These are phyloP conservation scores for Phytopythium mirpurense DNA, from an alignment of 352 stramenopile genomes.

Conservation along the genomic window DNA sequence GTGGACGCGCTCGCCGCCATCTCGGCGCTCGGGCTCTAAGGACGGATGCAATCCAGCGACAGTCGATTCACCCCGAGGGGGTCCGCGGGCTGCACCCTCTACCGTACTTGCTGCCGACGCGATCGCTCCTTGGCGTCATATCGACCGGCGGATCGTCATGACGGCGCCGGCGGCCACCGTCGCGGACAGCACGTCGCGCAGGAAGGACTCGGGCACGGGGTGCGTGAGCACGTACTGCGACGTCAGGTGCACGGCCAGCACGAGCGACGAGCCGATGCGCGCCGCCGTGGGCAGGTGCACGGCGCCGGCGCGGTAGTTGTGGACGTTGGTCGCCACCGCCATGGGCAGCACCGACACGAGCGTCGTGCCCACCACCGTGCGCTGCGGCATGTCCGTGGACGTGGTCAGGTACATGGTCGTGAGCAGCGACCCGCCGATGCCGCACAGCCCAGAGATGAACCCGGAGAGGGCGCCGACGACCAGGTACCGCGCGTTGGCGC, in stretches of 20 bases:
- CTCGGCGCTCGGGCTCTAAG: conserved; percentile 1
- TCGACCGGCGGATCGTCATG: conserved; percentile 11
- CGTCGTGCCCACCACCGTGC: conserved; percentile 18
- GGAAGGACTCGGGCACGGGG: conserved; percentile 10
- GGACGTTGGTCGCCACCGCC: conserved; percentile 15
- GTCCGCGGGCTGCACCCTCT: too few relatives aligned
- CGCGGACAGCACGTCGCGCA: conserved; percentile 10
- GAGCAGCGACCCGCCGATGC: conserved; percentile 21
- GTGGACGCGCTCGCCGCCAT: conserved; percentile 14
- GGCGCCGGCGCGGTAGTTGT: conserved; percentile 15
- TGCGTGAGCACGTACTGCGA: conserved; percentile 19
- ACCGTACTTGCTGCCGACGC: too few relatives aligned
- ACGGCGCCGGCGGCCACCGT: conserved; percentile 10
- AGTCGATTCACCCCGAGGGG: too few relatives aligned
- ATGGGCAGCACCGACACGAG: conserved; percentile 19
- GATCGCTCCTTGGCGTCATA: conserved; percentile 6
- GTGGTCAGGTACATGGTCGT: conserved; percentile 24
- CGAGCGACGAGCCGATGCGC: conserved; percentile 16
- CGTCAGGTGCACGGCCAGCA: conserved; percentile 14
- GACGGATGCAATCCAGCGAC: too few relatives aligned
- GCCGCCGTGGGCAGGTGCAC: conserved; percentile 21
- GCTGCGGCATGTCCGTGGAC: conserved; percentile 21
- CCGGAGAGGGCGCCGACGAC: conserved; percentile 15
- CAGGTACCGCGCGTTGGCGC: conserved; percentile 14
- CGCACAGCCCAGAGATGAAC: conserved; percentile 23